Conservation (phyloP, 306 rosid genomes). For the Spatholobus suberectus region DNA sequence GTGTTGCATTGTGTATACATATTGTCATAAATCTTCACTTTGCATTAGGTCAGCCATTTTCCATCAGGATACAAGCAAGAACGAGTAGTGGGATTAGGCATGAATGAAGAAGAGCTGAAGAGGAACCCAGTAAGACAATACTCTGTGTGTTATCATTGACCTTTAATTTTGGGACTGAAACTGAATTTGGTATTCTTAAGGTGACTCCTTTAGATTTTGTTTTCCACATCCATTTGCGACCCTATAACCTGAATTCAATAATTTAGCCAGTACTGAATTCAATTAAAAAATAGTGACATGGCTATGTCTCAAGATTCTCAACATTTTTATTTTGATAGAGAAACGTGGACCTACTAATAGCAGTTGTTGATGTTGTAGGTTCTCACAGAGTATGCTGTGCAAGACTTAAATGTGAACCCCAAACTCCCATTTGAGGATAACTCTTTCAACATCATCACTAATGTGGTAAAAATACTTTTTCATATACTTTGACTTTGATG, state of each 20-base stretch:
- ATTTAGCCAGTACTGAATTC: not conserved
- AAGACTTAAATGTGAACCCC: constrained; percentile 79
- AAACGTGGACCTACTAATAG: constrained; percentile 26
- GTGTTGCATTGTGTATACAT: not conserved
- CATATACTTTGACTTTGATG: not conserved
- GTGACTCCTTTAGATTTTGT: not conserved
- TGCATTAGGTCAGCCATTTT: constrained; percentile 83
- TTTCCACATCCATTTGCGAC: not conserved
- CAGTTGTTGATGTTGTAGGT: constrained; percentile 56
- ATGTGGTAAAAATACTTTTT: constrained; percentile 60
- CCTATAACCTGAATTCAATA: constrained; percentile 1
- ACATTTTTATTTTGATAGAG: not conserved
- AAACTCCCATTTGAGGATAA: constrained; percentile 73
- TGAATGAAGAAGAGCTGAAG: constrained; percentile 87
- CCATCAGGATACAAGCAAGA: constrained; percentile 88
- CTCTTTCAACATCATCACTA: constrained; percentile 74
- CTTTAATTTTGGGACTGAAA: not conserved
- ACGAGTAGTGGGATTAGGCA: constrained; percentile 71
- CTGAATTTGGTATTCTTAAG: constrained; percentile 3
- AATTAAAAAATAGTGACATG: constrained; percentile 14
- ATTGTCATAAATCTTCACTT: constrained; percentile 30
- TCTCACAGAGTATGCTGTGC: constrained; percentile 69
- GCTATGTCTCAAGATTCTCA: not conserved
- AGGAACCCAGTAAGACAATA: constrained; percentile 59
- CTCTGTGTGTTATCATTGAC: constrained; percentile 26